These are phyloP conservation scores for Aureobasidium subglaciale DNA, from an alignment of 2,329 filamentous ascomycete genomes.

Conservation along the genomic window DNA sequence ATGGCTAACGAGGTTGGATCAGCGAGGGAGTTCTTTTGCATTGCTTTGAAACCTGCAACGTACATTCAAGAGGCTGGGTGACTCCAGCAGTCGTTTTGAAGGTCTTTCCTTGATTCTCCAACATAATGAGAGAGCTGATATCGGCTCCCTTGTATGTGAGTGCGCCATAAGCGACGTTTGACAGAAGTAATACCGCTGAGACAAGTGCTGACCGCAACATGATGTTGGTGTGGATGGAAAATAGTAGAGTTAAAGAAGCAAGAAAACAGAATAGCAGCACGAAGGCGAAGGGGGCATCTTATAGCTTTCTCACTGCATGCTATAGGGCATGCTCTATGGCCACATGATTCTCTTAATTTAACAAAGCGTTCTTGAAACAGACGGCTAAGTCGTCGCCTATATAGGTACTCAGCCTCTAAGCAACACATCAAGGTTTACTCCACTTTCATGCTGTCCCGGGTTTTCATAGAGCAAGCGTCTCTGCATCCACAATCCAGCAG, in stretches of 20 bases:
- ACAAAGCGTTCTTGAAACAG: background rate
- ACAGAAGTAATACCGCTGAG: background rate
- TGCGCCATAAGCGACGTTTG: constrained; percentile 15
- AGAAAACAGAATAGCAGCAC: background rate
- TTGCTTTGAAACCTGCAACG: background rate
- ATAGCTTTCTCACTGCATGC: background rate
- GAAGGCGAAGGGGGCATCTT: background rate
- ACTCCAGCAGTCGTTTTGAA: constrained; percentile 28
- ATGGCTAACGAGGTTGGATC: constrained; percentile 18
- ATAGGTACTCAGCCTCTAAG: background rate
- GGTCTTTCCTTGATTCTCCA: constrained; percentile 28
- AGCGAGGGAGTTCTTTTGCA: constrained; percentile 17
- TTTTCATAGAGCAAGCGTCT: too few species aligned
- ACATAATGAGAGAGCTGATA: constrained; percentile 29
- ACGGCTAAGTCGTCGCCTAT: background rate
- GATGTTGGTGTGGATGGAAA: background rate
- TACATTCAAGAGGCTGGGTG: constrained; percentile 9
- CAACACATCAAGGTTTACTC: background rate
- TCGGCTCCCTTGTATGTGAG: constrained; percentile 32
- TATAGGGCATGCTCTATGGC: background rate
- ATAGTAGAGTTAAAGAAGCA: background rate
- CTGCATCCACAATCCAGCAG: too few species aligned
- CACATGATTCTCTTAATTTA: constrained; percentile 7
- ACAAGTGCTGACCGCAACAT: constrained; percentile 7
- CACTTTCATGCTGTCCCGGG: background rate